phyloP scores from a whole-genome alignment of 2,329 filamentous ascomycete species.

The Ascochyta lentis region DNA sequence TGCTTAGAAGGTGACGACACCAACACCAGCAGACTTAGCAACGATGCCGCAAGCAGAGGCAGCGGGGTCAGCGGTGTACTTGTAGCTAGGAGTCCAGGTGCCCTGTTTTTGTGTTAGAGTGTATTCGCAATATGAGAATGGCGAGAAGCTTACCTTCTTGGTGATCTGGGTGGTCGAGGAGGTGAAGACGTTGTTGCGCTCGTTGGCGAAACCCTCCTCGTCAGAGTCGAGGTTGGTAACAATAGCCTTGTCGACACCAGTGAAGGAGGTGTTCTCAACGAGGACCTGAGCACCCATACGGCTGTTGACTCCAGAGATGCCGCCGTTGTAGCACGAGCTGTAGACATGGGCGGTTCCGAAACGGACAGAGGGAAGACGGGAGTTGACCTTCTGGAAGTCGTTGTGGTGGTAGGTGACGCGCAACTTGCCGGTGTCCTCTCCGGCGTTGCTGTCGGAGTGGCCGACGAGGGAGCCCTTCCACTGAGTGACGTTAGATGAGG shows the following conservation, averaged over 20 bases:
- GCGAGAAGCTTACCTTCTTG: not conserved
- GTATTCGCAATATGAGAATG: not conserved
- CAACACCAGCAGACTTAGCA: constrained; percentile 39
- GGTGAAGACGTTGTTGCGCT: constrained; percentile 53
- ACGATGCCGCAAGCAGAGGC: constrained; percentile 36
- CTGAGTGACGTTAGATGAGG: constrained; percentile 19
- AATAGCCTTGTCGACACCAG: constrained; percentile 64
- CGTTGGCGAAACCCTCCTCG: constrained; percentile 56
- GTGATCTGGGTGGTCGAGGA: constrained; percentile 56
- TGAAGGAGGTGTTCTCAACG: constrained; percentile 59
- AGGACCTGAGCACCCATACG: constrained; percentile 54
- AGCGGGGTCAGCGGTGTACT: constrained; percentile 52
- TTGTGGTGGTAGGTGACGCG: constrained; percentile 72
- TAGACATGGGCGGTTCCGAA: constrained; percentile 71
- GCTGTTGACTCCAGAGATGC: constrained; percentile 52
- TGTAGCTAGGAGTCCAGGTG: constrained; percentile 61
- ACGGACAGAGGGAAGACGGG: constrained; percentile 67
- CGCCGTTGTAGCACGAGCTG: constrained; percentile 55
- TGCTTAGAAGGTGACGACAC: constrained; percentile 40
- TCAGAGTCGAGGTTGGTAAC: constrained; percentile 64
- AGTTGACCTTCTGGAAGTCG: constrained; percentile 69
- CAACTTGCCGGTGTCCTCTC: constrained; percentile 64
- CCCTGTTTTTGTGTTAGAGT: constrained; percentile 49
- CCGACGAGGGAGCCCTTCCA: constrained; percentile 68
- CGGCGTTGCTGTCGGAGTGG: constrained; percentile 63